phyloP scores from a whole-genome alignment of 2,329 filamentous ascomycete genomes.

The Diaporthe destruens region DNA sequence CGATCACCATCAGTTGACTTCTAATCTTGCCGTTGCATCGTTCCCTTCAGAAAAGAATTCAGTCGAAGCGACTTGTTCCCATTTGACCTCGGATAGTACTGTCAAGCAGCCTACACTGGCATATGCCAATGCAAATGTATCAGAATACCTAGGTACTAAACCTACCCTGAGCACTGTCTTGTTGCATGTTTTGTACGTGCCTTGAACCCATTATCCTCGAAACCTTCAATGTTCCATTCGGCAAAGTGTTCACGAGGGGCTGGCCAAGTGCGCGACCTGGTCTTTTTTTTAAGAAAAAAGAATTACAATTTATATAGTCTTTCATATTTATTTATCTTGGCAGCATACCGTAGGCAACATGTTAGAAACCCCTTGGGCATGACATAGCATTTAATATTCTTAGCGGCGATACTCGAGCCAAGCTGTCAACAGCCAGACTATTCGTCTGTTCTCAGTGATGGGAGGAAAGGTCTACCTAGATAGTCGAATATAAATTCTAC shows the following conservation, averaged over 20 bases:
- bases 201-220: neutral
- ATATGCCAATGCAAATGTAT: neutral
- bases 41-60: too few species aligned
- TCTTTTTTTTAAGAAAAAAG: too few species aligned
- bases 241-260: neutral
- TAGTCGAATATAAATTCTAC: conserved; percentile 14
- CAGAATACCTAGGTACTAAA: too few species aligned
- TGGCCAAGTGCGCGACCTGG: neutral
- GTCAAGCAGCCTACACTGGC: too few species aligned
- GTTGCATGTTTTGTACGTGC: neutral
- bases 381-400: neutral
- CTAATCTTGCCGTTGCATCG: neutral
- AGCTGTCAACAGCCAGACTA: neutral
- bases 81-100: too few species aligned
- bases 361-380: too few species aligned
- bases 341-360: too few species aligned
- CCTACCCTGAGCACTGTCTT: neutral
- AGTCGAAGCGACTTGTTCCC: too few species aligned
- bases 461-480: neutral
- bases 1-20: neutral
- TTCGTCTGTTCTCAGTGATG: neutral
- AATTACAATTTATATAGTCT: too few species aligned
- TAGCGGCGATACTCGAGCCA: neutral
- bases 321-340: too few species aligned
- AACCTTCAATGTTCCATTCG: neutral